Evolutionary conservation across 768 basidiomycete genomes (phyloP).

Genomic region (Suillus americanus): DNA sequence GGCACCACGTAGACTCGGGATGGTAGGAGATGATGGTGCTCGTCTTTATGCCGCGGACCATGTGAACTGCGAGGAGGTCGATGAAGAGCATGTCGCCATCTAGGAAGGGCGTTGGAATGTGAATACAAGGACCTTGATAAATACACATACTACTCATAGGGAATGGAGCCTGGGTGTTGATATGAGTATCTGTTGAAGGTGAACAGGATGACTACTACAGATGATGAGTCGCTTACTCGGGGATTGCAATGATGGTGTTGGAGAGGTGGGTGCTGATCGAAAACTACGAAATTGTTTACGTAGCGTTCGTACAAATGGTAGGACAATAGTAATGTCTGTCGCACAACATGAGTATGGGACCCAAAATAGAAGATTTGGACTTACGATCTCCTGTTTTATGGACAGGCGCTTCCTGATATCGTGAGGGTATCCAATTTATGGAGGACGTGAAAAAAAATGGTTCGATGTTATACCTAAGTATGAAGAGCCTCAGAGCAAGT

Average conservation of each 20-base stretch:
- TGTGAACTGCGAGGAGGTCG: conserved; percentile 54
- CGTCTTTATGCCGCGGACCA: conserved; percentile 36
- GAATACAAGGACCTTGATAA: background rate
- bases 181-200: conserved; percentile 19
- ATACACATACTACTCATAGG: conserved; percentile 32
- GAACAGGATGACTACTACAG: conserved; percentile 3
- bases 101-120: conserved; percentile 9
- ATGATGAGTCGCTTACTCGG: background rate
- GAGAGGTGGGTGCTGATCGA: background rate
- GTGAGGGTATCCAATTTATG: conserved; percentile 65
- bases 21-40: conserved; percentile 32
- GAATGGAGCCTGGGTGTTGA: conserved; percentile 55
- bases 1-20: conserved; percentile 15
- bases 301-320: conserved; percentile 50
- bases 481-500: background rate
- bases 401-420: conserved; percentile 52
- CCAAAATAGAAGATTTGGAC: conserved; percentile 18
- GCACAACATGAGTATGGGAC: background rate
- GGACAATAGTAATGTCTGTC: conserved; percentile 54
- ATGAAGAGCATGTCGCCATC: conserved; percentile 27
- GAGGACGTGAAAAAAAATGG: conserved; percentile 68
- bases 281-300: conserved; percentile 16
- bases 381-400: conserved; percentile 50
- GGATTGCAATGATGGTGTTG: background rate
- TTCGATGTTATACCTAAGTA: conserved; percentile 49